Evolutionary conservation across 176 grass and related monocot genomes (phyloP), one percentile per base, ranked within the genome.

Genomic region (Ensete glaucum): DNA sequence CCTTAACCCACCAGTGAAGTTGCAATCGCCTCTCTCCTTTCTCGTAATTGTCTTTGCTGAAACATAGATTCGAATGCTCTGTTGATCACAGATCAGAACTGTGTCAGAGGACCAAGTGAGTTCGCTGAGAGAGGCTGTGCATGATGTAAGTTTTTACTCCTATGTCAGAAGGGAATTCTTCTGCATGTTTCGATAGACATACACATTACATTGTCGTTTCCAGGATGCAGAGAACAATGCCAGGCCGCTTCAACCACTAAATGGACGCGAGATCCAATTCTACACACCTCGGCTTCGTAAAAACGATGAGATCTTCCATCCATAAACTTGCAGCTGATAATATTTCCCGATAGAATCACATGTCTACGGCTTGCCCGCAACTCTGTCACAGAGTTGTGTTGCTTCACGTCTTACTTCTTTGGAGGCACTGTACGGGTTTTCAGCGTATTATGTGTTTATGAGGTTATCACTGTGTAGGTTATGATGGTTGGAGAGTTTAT

Each of bases 101-200:
- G 89, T 88, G 64, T 85, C 89, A 0, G 76, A 17, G 26, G 2
- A 84, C 12, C 92, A 96, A 80, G 60, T 96, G 23, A 24, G 79
- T 23, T 73, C 91, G 81, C 86, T 96, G 53, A 77, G 83, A 82
- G 75, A 84, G 26, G 92, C 92, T 27, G 89, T 92, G 16, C 73
- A 92, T 19, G 85, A 96, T 68, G 83, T 96, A 59, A 87, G 86
- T 78, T 16, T 5, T 52, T 21, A 11, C 3, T 9, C 43, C 12
- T 43, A 2, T 34, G 14, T 29, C 1, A 19, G 17, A n/a, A 21
- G 9, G 20, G 2, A 15, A 60, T 60, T 60, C 17, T n/a, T 19
- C 14, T 60, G 34, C 5, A 6, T 43, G 34, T 43, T 43, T 43
- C 34, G 34, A 43, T 43, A 43, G 34, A 43, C 34, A 43, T 6